Base-by-base conservation (phyloP, 164 flowering plant genomes). In the Kingdonia uniflora region DNA sequence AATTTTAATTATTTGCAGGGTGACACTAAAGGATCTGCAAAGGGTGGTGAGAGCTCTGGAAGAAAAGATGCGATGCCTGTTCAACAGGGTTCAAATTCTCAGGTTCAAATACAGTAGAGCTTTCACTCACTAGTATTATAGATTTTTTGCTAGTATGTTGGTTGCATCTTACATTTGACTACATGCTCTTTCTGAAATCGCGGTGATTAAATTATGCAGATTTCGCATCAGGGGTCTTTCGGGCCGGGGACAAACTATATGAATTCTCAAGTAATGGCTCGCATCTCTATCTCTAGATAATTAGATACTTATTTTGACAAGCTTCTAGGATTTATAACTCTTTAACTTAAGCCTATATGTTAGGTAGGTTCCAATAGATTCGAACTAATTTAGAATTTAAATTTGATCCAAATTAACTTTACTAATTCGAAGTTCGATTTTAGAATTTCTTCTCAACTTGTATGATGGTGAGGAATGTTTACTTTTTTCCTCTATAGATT, bases 21-120 rank as follows among this genome's bases (percentile, higher is more conserved):
- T 55, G 73, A 69, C n/a, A 65, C 55, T 25, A 69, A 65, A 51
- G 73, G 69, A 23, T 39, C 72, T 37, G 56, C 56, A 24, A 69
- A 65, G 35, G 55, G 60, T 58, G 63, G 63, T 11, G 72, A 68
- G 50, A 57, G 52, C 1, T 62, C 67, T 51, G 60, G 25, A 21
- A 69, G 49, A 29, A 67, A 46, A 33, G 71, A 67, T 25, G 56
- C 26, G n/a, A 19, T 21, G 14, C 50, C 50, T 41, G 43, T 19
- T 54, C 69, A 57, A 42, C 58, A 48, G 0, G 63, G 47, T 44
- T 17, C 49, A 22, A 55, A 58, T 54, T 23, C 57, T 29, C 57
- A 33, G 61, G 67, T 45, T 19, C 12, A 23, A 19, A 12, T 45
- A 20, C 22, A 20, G 6, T 45, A 20, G 14, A 14, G 14, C 22